A percentile compares a stretch with the other conserved stretches of the same genome.
phyloP scores from a whole-genome alignment of 495 filamentous ascomycete species.

The Podospora comata region DNA sequence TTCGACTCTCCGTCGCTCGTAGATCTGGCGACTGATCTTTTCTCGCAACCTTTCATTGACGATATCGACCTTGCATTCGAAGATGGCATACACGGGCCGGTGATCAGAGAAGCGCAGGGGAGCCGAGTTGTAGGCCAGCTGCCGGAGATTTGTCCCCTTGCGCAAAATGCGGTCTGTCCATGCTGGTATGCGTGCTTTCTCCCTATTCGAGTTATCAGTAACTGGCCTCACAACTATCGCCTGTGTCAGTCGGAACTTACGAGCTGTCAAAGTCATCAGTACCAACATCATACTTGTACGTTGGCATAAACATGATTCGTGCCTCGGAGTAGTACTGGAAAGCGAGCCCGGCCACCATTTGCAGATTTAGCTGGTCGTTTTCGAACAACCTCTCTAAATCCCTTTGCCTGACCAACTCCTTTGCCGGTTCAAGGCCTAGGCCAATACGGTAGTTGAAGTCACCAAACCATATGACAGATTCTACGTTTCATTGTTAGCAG shows the following conservation, averaged over 20 bases:
- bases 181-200: conserved; percentile 90
- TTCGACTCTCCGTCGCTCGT: conserved; percentile 61
- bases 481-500: conserved; percentile 24
- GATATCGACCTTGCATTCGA: conserved; percentile 75
- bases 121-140: conserved; percentile 74
- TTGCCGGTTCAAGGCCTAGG: conserved; percentile 72
- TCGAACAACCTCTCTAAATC: conserved; percentile 80
- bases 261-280: conserved; percentile 88
- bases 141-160: conserved; percentile 77
- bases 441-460: conserved; percentile 99
- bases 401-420: conserved; percentile 62
- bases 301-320: conserved; percentile 79
- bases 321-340: conserved; percentile 92
- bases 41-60: conserved; percentile 72
- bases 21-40: conserved; percentile 65
- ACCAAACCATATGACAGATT: conserved; percentile 93
- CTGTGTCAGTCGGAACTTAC: conserved; percentile 46
- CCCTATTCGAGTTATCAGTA: conserved; percentile 45
- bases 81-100: conserved; percentile 84
- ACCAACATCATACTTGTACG: conserved; percentile 91
- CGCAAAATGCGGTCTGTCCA: conserved; percentile 94
- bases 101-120: conserved; percentile 88
- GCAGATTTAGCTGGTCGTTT: conserved; percentile 94
- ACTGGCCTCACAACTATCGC: background rate
- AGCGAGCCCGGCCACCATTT: conserved; percentile 88